These are phyloP conservation scores for Adenanthera pavonina DNA, from an alignment of 306 rosid genomes.

Conservation along the genomic window DNA sequence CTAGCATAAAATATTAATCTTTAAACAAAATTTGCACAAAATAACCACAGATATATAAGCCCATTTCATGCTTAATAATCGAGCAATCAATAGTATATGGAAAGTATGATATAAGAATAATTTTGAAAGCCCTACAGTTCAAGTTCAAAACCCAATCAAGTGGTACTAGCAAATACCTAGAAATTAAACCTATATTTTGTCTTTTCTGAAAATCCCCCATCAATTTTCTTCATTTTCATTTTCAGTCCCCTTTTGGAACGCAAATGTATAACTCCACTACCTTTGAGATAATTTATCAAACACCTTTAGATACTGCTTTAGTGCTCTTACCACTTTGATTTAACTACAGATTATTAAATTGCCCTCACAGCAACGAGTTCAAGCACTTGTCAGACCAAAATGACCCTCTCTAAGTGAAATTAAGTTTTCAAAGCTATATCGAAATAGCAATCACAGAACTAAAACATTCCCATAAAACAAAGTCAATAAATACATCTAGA, in stretches of 20 bases:
- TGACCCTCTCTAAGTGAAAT: not conserved
- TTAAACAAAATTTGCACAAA: constrained; percentile 14
- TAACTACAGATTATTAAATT: not conserved
- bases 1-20: constrained; percentile 3
- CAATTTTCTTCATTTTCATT: not conserved
- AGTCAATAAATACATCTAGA: not conserved
- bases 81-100: constrained; percentile 7
- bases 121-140: constrained; percentile 16
- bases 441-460: constrained; percentile 4
- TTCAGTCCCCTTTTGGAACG: constrained; percentile 6
- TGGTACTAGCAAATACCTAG: not conserved
- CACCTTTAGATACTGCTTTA: constrained; percentile 10
- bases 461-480: not conserved
- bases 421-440: not conserved
- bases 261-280: not conserved
- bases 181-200: not conserved
- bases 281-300: constrained; percentile 9
- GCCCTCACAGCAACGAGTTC: not conserved
- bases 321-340: not conserved
- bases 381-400: not conserved
- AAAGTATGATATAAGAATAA: constrained; percentile 29
- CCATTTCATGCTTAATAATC: constrained; percentile 12
- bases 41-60: constrained; percentile 9
- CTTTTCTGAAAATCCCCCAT: not conserved
- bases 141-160: not conserved